phyloP scores from a whole-genome alignment of 208 protist species.

The Trypanosoma scelopori region DNA sequence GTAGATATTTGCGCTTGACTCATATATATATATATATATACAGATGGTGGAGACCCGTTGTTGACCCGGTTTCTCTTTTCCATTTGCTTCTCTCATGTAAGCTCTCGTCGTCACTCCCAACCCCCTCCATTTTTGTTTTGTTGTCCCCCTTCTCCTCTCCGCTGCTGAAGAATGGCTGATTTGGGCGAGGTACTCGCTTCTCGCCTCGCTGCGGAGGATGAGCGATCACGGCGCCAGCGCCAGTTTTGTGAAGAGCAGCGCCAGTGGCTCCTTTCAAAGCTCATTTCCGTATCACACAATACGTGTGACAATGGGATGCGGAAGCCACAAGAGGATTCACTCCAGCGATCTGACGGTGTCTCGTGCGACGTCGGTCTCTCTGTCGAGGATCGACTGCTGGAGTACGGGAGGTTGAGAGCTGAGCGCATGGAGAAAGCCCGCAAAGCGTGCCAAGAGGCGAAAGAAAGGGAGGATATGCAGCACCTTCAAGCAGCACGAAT shows the following conservation, averaged over 20 bases:
- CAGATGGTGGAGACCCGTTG: background rate
- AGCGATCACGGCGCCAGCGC: conserved; percentile 13
- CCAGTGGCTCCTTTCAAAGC: conserved; percentile 13
- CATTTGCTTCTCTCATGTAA: background rate
- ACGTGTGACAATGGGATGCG: background rate
- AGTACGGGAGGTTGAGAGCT: conserved; percentile 36
- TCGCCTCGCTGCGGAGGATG: conserved; percentile 22
- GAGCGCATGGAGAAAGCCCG: conserved; percentile 26
- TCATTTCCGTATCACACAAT: conserved; percentile 9
- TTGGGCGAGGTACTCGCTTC: conserved; percentile 3
- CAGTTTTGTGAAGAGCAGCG: conserved; percentile 22
- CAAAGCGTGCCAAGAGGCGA: conserved; percentile 15
- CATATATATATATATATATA: too few relatives aligned
- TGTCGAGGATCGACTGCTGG: conserved; percentile 50
- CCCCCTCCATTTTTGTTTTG: conserved; percentile 22
- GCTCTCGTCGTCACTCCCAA: conserved; percentile 18
- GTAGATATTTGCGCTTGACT: too few relatives aligned
- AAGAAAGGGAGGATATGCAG: conserved; percentile 22
- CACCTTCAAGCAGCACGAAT: conserved; percentile 17
- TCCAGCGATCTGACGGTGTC: background rate
- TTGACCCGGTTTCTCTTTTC: too few relatives aligned
- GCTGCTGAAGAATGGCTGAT: background rate
- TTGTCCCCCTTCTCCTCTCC: conserved; percentile 14
- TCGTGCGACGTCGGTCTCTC: background rate
- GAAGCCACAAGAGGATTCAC: background rate